Base-by-base conservation (phyloP, 768 basidiomycete genomes). In the Tulasnella sp. region DNA sequence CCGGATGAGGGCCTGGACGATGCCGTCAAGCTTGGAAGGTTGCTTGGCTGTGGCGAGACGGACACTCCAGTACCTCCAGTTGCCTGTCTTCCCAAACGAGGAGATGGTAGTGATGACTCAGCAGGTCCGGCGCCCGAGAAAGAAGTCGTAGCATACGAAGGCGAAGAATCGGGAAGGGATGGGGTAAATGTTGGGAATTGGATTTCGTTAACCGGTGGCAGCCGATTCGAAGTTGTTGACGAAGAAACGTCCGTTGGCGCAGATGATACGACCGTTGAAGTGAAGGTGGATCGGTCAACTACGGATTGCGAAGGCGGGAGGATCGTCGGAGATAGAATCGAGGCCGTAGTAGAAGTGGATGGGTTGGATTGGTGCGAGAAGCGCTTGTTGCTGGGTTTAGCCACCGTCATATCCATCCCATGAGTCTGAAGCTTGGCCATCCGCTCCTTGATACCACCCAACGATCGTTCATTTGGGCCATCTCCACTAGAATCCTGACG, bases 391-490 rank as follows among this genome's bases (percentile, higher is more conserved):
- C 68, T 27, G 34, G 78, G 56, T 34, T 44, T 58, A 31, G 71
- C 73, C 19, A 68, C 39, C 14, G 71, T 40, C 71, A 58, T 74
- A 34, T 79, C 78, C 83, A 96, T 85, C 1, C 96, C 96, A 72
- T 89, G 91, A 80, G 90, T 90, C 83, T 92, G 89, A 27, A 97
- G 85, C 21, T 92, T 90, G 82, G 89, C 90, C 85, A 96, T 88
- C 74, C 96, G 90, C 86, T 95, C 95, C 36, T 93, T 92, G 80
- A 97, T 94, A 74, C 90, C 91, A 8, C 88, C 90, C n/a, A 91
- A 92, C 2, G 89, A 82, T 80, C 88, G 88, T 76, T 82, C 85
- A 58, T 87, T 86, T 21, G 88, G 84, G 48, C 85, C 88, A 80
- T 87, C 85, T n/a, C 85, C 84, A 14, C 58, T 48, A 0, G 75